These are phyloP conservation scores for Trametes polyzona DNA, from an alignment of 1,284 basidiomycete species.

Conservation along the genomic window DNA sequence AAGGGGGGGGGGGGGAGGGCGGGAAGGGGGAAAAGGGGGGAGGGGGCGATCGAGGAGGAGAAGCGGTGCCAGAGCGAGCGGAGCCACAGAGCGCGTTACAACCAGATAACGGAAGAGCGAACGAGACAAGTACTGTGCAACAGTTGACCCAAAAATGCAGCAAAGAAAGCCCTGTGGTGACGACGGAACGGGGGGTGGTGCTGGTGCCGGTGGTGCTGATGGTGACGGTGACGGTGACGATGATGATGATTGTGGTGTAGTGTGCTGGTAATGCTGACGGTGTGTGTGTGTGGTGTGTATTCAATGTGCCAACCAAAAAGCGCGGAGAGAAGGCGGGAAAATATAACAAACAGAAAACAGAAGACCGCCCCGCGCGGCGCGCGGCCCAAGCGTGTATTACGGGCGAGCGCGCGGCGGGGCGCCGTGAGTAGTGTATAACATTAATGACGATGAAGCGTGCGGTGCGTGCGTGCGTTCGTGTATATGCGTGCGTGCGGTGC, in stretches of 20 bases:
- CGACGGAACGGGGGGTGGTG: not conserved
- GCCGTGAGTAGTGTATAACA: constrained; percentile 26
- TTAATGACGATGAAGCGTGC: constrained; percentile 22
- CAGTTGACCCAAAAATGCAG: constrained; percentile 22
- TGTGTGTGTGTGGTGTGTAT: not conserved
- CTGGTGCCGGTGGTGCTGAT: not conserved
- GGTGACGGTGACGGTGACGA: not conserved
- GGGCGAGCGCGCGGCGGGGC: constrained; percentile 19
- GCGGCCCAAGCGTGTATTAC: constrained; percentile 23
- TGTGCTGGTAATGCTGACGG: not conserved
- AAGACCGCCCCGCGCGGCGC: constrained; percentile 15
- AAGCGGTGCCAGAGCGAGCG: constrained; percentile 5
- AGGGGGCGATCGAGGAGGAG: not conserved
- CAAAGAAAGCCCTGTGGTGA: constrained; percentile 21
- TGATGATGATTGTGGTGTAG: not conserved
- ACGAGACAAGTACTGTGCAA: constrained; percentile 15
- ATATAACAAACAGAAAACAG: not conserved
- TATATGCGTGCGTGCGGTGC: constrained; percentile 29
- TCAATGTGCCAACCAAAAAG: not conserved
- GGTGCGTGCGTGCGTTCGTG: constrained; percentile 30
- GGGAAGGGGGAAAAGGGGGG: not conserved
- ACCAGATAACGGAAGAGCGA: constrained; percentile 16
- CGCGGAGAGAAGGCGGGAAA: not conserved
- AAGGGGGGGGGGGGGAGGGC: not conserved
- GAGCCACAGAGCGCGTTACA: constrained; percentile 24